Evolutionary conservation across 768 basidiomycete genomes (phyloP), one percentile per base, ranked within the genome.

Genomic region (Porpolomopsis calyptriformis): DNA sequence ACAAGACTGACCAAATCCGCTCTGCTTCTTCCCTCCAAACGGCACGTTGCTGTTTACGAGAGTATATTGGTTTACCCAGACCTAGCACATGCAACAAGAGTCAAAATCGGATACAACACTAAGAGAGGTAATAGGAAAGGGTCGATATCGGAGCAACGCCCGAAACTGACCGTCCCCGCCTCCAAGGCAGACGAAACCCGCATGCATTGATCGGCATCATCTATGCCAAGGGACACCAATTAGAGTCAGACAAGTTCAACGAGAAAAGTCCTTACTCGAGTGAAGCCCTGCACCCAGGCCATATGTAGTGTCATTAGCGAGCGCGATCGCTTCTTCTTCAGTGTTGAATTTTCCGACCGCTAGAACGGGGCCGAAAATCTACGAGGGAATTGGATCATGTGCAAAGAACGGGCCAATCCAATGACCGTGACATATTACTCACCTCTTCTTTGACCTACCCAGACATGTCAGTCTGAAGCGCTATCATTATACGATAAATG

Each of bases 281-380:
- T 93, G 90, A 41, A 97, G 69, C 7, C 87, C 94, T 11, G 92
- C 90, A 7, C 89, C 92, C 27, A 98, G 74, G 27, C 94, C 94
- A 61, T 94, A 97, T 40, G 70, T 76, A 4, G 91, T 89, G 58
- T 85, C 78, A 64, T 97, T 97, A 26, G 92, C 93, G 12, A 90
- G 64, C 34, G 68, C 57, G 53, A 97, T 78, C 3, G 80, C 91
- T 59, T 96, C 89, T 48, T 85, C 82, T 62, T 96, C 93, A 5
- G 84, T 82, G 53, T 75, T 77, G 68, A 97, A 97, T 53, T 70
- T 78, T 35, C 81, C 82, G 35, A 97, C 76, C 20, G 79, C 74
- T 33, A 93, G 74, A 2, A 98, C 93, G 22, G 94, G 94, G 7
- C 94, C 94, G 61, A 98, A 98, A 53, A 96, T 96, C 81, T 93